A percentile compares a stretch with the other conserved stretches of the same genome.
Evolutionary conservation across 345 rosid genomes (phyloP).

Genomic region (Streptanthus diversifolius): DNA sequence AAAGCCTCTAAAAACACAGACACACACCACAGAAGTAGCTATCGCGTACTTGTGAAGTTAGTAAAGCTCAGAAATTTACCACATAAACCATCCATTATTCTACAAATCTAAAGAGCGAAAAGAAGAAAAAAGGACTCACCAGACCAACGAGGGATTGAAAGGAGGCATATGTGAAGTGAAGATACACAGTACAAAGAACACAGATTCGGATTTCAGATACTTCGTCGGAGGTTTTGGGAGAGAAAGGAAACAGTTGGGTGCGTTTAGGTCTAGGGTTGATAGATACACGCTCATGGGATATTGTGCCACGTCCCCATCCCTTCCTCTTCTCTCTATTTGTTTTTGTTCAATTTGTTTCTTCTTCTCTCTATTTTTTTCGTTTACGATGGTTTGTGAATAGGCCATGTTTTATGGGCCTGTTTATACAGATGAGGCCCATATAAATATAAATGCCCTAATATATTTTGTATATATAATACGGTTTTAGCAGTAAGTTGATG

Average conservation of each 20-base stretch:
- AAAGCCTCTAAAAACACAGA: background rate
- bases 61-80: background rate
- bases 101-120: background rate
- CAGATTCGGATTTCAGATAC: background rate
- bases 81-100: background rate
- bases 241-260: background rate
- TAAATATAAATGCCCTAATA: background rate
- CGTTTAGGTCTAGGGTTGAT: constrained; percentile 2
- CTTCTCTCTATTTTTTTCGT: too few relatives aligned
- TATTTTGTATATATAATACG: background rate
- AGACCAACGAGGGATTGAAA: background rate
- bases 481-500: background rate
- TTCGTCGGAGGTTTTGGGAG: background rate
- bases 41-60: background rate
- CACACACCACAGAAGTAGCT: background rate
- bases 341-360: background rate
- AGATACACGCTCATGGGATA: background rate
- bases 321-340: background rate
- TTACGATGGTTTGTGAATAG: too few relatives aligned
- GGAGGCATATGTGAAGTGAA: background rate
- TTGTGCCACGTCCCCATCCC: background rate
- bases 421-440: background rate
- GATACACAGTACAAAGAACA: background rate
- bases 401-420: background rate
- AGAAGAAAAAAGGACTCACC: background rate